Conservation (phyloP, 2,329 filamentous ascomycete species). For the Colletotrichum lupini region DNA sequence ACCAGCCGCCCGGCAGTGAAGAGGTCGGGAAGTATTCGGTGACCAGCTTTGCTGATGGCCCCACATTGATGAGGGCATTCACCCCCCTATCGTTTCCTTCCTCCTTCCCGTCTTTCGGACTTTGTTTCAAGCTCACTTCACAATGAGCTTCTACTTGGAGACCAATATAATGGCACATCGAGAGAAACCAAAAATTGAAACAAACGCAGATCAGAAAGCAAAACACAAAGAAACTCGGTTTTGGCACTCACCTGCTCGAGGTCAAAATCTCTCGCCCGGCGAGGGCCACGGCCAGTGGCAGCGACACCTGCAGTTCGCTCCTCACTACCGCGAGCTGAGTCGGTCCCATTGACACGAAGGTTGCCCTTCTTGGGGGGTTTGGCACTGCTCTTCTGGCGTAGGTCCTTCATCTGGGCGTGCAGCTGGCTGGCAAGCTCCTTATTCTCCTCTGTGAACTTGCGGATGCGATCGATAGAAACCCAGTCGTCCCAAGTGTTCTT, state of each 20-base stretch:
- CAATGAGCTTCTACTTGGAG: neutral
- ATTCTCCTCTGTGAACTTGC: constrained; percentile 95
- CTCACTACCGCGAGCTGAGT: constrained; percentile 80
- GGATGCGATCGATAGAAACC: constrained; percentile 92
- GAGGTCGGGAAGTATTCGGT: neutral
- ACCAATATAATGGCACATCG: neutral
- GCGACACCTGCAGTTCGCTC: constrained; percentile 74
- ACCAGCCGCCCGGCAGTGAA: neutral
- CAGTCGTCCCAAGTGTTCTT: constrained; percentile 99
- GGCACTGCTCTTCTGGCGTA: constrained; percentile 59
- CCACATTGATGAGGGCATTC: constrained; percentile 18
- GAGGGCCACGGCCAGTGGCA: constrained; percentile 73
- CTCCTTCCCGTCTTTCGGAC: neutral
- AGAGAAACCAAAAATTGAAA: neutral
- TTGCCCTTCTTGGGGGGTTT: constrained; percentile 66
- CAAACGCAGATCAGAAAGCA: constrained; percentile 34
- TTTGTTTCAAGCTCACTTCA: constrained; percentile 8
- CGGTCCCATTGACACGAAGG: constrained; percentile 59
- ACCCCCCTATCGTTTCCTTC: neutral
- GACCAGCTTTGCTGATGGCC: neutral
- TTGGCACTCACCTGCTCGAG: constrained; percentile 78
- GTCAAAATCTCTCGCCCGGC: constrained; percentile 83
- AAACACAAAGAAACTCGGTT: constrained; percentile 35
- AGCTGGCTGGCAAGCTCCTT: constrained; percentile 85
- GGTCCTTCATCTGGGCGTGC: constrained; percentile 73